Base-by-base conservation (phyloP, 805 yeast genomes). In the Lipomyces japonicus region DNA sequence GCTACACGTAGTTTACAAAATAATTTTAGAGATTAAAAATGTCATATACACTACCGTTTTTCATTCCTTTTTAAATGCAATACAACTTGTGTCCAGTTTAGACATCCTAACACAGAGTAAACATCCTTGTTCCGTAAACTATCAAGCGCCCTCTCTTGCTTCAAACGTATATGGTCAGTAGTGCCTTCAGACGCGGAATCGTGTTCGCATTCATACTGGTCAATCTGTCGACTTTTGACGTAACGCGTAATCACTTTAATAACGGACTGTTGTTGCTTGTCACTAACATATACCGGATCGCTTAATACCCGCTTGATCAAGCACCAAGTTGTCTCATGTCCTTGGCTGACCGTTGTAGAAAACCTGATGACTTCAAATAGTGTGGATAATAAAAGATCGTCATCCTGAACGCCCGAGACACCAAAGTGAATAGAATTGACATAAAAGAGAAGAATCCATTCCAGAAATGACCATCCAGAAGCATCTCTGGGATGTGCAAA, bases 381-480 rank as follows among this genome's bases (percentile, higher is more conserved):
- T 18, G 41, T 51, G 14, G 24, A 25, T 12, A 53, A 40, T 12
- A 53, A 41, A 6, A 37, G 39, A 16, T 35, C 30, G 24, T 50
- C 42, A 36, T 53, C 57, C 19, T 39, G 42, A 6, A 23, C 7
- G n/a, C n/a, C n/a, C n/a, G n/a, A n/a, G n/a, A n/a, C n/a, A n/a
- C n/a, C n/a, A n/a, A n/a, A n/a, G n/a, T n/a, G n/a, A n/a, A 6
- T 39, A 18, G 26, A 7, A 6, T 6, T 7, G n/a, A 50, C 42
- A 36, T 46, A 46, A 19, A 22, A 36, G 19, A 32, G 26, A 30
- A 54, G 39, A 14, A 53, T n/a, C 50, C 49, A 51, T 23, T 51
- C 48, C 32, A 48, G 39, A 38, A 57, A 59, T 3, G 53, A 26
- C 63, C 63, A 59, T 3, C 50, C 61, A 2, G 63, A 59, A 4